Conservation (phyloP, 805 yeast genomes). For the Nakazawaea siamensis region DNA sequence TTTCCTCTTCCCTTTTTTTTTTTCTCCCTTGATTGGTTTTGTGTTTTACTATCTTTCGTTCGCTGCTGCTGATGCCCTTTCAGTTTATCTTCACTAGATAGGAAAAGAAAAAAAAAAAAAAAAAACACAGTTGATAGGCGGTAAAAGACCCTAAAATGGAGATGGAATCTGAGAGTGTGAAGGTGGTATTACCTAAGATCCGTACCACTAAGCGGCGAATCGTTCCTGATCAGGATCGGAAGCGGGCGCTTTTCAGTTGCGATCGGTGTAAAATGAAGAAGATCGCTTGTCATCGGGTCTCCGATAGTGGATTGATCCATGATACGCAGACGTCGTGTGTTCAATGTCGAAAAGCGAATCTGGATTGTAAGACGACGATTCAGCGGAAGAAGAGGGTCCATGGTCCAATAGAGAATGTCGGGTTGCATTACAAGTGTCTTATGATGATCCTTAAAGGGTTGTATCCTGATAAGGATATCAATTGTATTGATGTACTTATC, state of each 20-base stretch:
- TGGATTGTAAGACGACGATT: slow-evolving; percentile 14
- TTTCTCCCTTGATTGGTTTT: too few species aligned
- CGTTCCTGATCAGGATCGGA: slow-evolving; percentile 7
- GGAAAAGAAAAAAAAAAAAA: too few species aligned
- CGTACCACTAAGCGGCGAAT: slow-evolving; percentile 9
- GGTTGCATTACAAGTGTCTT: slow-evolving; percentile 16
- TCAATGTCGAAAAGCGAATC: slow-evolving; percentile 11
- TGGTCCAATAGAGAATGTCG: slow-evolving; percentile 15
- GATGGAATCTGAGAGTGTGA: too few species aligned
- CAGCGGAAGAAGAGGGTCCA: slow-evolving; percentile 13
- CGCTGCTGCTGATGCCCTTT: too few species aligned
- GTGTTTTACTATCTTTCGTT: too few species aligned
- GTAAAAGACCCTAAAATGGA: not conserved
- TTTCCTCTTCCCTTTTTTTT: too few species aligned
- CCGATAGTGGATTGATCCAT: slow-evolving; percentile 4
- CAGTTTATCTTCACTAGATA: too few species aligned
- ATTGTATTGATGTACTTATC: slow-evolving; percentile 14
- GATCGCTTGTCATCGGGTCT: slow-evolving; percentile 12
- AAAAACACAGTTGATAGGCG: too few species aligned
- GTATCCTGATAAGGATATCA: slow-evolving; percentile 15
- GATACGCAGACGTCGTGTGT: slow-evolving; percentile 11
- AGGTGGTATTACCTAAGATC: slow-evolving; percentile 8
- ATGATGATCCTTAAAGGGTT: slow-evolving; percentile 10
- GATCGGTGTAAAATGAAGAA: slow-evolving; percentile 11
- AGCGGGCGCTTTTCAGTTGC: slow-evolving; percentile 15